Evolutionary conservation across 1,139 yeast species (phyloP), one percentile per base, ranked within the genome.

Genomic region (Yamadazyma mexicana): DNA sequence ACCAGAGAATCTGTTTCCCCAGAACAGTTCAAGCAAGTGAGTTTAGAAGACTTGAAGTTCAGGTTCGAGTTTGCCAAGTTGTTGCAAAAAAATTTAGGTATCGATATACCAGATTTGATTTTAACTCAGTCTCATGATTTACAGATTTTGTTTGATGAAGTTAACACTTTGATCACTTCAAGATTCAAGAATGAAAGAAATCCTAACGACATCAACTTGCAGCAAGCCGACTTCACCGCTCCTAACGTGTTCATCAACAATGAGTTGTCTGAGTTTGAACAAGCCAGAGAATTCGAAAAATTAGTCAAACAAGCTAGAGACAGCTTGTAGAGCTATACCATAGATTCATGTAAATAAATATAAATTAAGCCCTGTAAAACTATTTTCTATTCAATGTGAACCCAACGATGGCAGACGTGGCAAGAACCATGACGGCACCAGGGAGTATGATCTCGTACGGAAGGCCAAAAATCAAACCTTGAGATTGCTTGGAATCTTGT

Each of bases 161-260:
- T 81, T 40, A 51, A 59, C 23, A 49, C 58, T 8, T 61, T 73
- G 34, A 69, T 84, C 8, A 64, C 75, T 25, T 76, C 77, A 26
- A 63, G 75, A 49, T 77, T 70, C 63, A 61, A 58, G 24, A 75
- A 75, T 50, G 95, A 85, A 59, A 74, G 83, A 55, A 79, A 80
- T 57, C 94, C 96, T 18, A 78, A 85, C 48, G 92, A 88, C 31
- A 77, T 72, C 40, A 73, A 62, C 12, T 65, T 72, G 51, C 65
- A 70, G 47, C 53, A 59, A 9, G 66, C 59, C 35, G 77, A 72
- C 47, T 72, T 72, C 50, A 49, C 54, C n/a, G 62, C 70, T 37
- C 58, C 56, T 16, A 72, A 70, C 49, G 51, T 88, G 39, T 78
- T 84, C 60, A 66, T 87, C 50, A 73, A 78, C 45, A 49, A 62